Percentiles rank a stretch among this genome's conserved stretches.
phyloP scores from a whole-genome alignment of 2,329 filamentous ascomycete genomes.

The Dactylonectria estremocensis region DNA sequence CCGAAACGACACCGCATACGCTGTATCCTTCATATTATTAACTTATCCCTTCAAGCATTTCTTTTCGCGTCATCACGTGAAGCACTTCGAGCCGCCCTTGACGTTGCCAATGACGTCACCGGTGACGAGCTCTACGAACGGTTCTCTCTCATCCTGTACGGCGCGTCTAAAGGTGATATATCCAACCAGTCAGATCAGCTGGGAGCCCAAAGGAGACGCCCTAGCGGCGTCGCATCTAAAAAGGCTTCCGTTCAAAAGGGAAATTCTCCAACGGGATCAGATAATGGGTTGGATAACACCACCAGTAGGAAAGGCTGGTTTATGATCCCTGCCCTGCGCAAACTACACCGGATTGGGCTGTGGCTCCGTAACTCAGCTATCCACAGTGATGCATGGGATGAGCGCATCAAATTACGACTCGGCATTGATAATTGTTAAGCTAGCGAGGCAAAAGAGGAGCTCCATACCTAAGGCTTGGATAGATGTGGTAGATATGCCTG shows the following conservation, averaged over 20 bases:
- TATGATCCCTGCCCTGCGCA: not conserved
- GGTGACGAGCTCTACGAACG: constrained; percentile 10
- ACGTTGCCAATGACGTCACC: not conserved
- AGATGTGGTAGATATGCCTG: too few relatives aligned
- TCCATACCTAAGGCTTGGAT: too few relatives aligned
- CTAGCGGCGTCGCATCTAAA: constrained; percentile 13
- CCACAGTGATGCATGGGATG: constrained; percentile 13
- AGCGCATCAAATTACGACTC: constrained; percentile 3
- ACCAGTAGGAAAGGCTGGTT: not conserved
- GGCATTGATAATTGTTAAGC: too few relatives aligned
- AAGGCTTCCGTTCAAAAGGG: constrained; percentile 9
- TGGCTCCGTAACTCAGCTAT: constrained; percentile 1
- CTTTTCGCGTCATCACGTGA: constrained; percentile 12
- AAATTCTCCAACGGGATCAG: constrained; percentile 11
- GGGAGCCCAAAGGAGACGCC: constrained; percentile 1
- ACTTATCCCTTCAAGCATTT: not conserved
- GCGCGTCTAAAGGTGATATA: constrained; percentile 12
- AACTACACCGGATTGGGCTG: constrained; percentile 7
- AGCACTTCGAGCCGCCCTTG: constrained; percentile 10
- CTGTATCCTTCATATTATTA: not conserved
- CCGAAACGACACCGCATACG: constrained; percentile 3
- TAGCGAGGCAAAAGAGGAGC: too few relatives aligned
- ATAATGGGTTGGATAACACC: not conserved
- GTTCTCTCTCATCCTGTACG: constrained; percentile 9
- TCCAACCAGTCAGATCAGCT: constrained; percentile 6